Evolutionary conservation across 176 grass and related monocot species (phyloP).

Genomic region (Canna indica): DNA sequence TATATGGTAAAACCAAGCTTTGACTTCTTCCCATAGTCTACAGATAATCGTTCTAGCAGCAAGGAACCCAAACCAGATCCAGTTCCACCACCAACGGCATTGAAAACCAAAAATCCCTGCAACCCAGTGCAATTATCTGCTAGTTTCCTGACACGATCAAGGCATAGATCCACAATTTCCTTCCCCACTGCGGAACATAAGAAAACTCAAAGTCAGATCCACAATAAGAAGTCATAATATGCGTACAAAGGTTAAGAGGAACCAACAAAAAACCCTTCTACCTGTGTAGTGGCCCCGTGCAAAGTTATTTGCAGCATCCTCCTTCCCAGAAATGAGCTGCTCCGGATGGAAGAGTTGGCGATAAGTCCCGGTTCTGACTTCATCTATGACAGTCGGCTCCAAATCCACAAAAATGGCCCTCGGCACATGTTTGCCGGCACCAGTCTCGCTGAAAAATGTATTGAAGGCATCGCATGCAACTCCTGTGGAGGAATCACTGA

Average conservation of each 20-base stretch:
- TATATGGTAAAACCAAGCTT: conserved; percentile 7
- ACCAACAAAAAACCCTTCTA: not conserved
- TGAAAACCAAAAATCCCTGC: conserved; percentile 5
- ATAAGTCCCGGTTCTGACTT: not conserved
- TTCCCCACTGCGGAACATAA: not conserved
- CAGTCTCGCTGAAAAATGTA: conserved; percentile 3
- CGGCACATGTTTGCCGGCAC: not conserved
- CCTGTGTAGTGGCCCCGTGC: conserved; percentile 5
- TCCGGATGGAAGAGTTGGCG: conserved; percentile 6
- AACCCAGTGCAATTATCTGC: conserved; percentile 5
- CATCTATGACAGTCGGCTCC: not conserved
- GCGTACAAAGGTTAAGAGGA: not conserved
- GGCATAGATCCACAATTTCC: conserved; percentile 4
- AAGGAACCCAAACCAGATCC: conserved; percentile 9
- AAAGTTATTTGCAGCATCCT: conserved; percentile 7
- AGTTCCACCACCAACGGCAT: conserved; percentile 7
- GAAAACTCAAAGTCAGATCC: not conserved
- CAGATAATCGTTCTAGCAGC: not conserved
- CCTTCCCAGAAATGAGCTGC: conserved; percentile 7
- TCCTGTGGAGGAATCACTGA: not conserved
- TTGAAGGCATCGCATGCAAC: not conserved
- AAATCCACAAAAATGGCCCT: conserved; percentile 5
- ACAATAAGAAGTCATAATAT: not conserved
- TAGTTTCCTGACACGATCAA: not conserved
- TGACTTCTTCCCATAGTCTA: conserved; percentile 3